These are phyloP conservation scores for Fusarium sp. DNA, from an alignment of 2,329 filamentous ascomycete genomes.

Conservation along the genomic window DNA sequence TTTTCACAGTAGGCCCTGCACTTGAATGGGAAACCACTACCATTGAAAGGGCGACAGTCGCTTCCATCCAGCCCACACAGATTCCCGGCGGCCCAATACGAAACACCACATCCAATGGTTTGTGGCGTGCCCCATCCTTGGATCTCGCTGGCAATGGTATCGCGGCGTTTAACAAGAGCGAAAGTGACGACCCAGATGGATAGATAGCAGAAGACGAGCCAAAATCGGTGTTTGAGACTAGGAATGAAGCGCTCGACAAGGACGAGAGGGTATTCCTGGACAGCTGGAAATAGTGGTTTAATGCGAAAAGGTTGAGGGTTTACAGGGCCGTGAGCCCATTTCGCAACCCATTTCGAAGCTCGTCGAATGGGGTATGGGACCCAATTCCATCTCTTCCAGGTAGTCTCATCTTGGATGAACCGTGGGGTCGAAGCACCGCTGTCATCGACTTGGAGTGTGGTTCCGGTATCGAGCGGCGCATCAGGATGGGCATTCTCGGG, in stretches of 20 bases:
- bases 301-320: slow-evolving; percentile 60
- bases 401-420: slow-evolving; percentile 65
- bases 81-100: slow-evolving; percentile 78
- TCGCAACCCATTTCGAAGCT: slow-evolving; percentile 51
- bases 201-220: slow-evolving; percentile 68
- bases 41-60: slow-evolving; percentile 78
- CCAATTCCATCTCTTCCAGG: slow-evolving; percentile 63
- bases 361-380: slow-evolving; percentile 66
- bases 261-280: slow-evolving; percentile 74
- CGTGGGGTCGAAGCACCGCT: slow-evolving; percentile 62
- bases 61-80: slow-evolving; percentile 78
- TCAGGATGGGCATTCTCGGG: slow-evolving; percentile 49
- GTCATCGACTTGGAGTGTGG: slow-evolving; percentile 57
- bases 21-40: slow-evolving; percentile 75
- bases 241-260: slow-evolving; percentile 72
- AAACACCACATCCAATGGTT: slow-evolving; percentile 71
- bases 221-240: slow-evolving; percentile 65
- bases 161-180: slow-evolving; percentile 72
- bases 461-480: slow-evolving; percentile 51
- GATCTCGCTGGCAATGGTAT: slow-evolving; percentile 68
- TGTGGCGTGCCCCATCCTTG: slow-evolving; percentile 73
- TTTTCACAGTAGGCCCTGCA: slow-evolving; percentile 78
- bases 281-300: slow-evolving; percentile 67
- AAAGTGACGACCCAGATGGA: slow-evolving; percentile 76
- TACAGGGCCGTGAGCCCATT: slow-evolving; percentile 66